Evolutionary conservation across 1,284 basidiomycete genomes (phyloP), one percentile per base, ranked within the genome.

Genomic region (Hymenochaete sp.): DNA sequence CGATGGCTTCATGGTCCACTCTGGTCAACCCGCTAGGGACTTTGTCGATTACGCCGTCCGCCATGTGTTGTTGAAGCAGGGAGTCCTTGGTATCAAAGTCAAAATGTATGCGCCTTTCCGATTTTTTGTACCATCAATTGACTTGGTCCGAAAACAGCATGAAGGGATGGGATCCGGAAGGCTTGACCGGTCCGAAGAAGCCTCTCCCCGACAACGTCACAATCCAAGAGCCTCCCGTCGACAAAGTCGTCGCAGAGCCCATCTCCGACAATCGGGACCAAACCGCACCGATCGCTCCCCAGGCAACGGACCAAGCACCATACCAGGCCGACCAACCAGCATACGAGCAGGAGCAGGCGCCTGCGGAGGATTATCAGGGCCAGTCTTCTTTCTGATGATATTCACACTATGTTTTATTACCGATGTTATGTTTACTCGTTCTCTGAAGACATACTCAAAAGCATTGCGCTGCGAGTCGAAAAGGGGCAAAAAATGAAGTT

Each of bases 1-100:
- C 64, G 96, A 98, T 62, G 96, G 96, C 44, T 98, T 97, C 84
- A 98, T 98, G 92, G 95, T 98, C 67, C 96, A 98, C 83, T 98
- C 96, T 56, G 96, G 96, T 80, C 95, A 99, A 73, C 96, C 96
- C 59, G 85, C 82, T 48, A 74, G 83, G 53, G 96, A 98, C 67
- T 98, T 95, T 60, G 93, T 99, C 52, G 95, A 98, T 75, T 82
- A 92, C 62, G 96, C 96, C 53, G 93, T 98, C 61, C 83, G 96
- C 58, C 96, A 99, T 77, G 96, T 98, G 59, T 79, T 98, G 60
- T 83, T 99, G 60, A 87, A 92, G 63, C 96, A 99, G 70, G 96
- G 96, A 84, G 96, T 99, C 51, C 82, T 99, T 56, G 96, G 96
- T 64, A 98, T 99, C 77, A 98, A 98, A 72, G 96, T 99, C 65